Evolutionary conservation across 2,329 filamentous ascomycete genomes (phyloP).

Genomic region (Colletotrichum sp.): DNA sequence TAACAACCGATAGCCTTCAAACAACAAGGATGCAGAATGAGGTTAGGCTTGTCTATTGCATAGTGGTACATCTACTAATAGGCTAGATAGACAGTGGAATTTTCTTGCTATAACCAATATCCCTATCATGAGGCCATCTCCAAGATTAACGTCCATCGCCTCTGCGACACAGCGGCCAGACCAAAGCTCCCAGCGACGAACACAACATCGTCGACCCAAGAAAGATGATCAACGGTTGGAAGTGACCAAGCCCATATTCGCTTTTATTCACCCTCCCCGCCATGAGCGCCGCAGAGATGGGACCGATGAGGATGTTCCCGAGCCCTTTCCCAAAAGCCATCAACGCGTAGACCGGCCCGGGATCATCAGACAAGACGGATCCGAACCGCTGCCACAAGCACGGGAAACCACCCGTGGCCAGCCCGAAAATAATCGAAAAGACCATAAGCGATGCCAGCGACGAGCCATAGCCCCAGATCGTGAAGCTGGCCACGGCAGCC

Average conservation of each 20-base stretch:
- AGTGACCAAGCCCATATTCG: neutral
- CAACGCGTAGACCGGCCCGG: conserved; percentile 26
- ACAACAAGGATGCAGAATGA: neutral
- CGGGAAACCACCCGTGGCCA: conserved; percentile 52
- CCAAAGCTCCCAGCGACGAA: neutral
- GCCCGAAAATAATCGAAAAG: conserved; percentile 60
- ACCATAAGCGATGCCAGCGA: conserved; percentile 47
- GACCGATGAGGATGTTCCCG: conserved; percentile 29
- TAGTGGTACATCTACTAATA: neutral
- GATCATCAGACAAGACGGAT: conserved; percentile 28
- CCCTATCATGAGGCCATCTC: neutral
- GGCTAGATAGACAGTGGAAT: neutral
- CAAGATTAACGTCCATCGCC: neutral
- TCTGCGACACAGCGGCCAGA: neutral
- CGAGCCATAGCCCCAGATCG: conserved; percentile 59
- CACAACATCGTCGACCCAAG: conserved; percentile 11
- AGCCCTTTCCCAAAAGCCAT: conserved; percentile 33
- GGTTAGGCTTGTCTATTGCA: rapidly evolving
- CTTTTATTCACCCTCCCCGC: neutral
- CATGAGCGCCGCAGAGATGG: conserved; percentile 24
- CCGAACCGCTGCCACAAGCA: conserved; percentile 31
- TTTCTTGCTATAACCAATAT: neutral
- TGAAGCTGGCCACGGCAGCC: conserved; percentile 51
- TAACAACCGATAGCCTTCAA: rapidly evolving
- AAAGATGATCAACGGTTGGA: conserved; percentile 4